Conservation (phyloP, 768 basidiomycete species). For the Lactifluus hygrophoroides region DNA sequence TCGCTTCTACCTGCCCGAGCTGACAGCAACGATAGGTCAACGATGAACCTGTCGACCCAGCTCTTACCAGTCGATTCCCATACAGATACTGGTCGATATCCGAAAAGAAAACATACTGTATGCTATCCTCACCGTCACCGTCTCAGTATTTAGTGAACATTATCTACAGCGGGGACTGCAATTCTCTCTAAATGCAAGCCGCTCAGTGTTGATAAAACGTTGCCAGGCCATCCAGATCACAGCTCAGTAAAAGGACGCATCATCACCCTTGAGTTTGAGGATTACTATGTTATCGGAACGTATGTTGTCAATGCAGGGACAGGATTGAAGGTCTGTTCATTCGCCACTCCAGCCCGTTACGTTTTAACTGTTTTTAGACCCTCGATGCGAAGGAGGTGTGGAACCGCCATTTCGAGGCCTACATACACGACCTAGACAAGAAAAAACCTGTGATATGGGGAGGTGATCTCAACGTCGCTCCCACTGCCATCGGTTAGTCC, state of each 20-base stretch:
- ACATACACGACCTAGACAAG: conserved; percentile 63
- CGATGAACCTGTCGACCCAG: conserved; percentile 52
- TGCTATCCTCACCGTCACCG: conserved; percentile 19
- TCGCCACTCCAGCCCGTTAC: background rate
- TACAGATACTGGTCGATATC: conserved; percentile 72
- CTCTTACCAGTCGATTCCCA: conserved; percentile 50
- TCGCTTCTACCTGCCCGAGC: background rate
- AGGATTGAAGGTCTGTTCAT: conserved; percentile 43
- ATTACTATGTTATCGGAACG: conserved; percentile 62
- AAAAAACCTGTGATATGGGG: conserved; percentile 84
- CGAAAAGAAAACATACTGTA: conserved; percentile 72
- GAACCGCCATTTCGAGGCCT: conserved; percentile 67
- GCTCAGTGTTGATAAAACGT: conserved; percentile 48
- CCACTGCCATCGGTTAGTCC: conserved; percentile 53
- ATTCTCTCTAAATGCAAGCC: conserved; percentile 74
- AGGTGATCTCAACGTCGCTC: conserved; percentile 83
- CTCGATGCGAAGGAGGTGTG: conserved; percentile 69
- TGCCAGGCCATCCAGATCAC: conserved; percentile 72
- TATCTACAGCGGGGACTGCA: conserved; percentile 60
- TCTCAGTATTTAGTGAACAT: background rate
- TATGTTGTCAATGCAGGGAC: conserved; percentile 82
- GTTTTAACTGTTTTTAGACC: conserved; percentile 37
- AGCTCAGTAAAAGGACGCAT: conserved; percentile 64
- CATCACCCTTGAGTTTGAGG: conserved; percentile 71
- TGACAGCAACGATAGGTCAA: conserved; percentile 46